Evolutionary conservation across 2,329 filamentous ascomycete genomes (phyloP).

Genomic region (Hypoxylon rubiginosum): DNA sequence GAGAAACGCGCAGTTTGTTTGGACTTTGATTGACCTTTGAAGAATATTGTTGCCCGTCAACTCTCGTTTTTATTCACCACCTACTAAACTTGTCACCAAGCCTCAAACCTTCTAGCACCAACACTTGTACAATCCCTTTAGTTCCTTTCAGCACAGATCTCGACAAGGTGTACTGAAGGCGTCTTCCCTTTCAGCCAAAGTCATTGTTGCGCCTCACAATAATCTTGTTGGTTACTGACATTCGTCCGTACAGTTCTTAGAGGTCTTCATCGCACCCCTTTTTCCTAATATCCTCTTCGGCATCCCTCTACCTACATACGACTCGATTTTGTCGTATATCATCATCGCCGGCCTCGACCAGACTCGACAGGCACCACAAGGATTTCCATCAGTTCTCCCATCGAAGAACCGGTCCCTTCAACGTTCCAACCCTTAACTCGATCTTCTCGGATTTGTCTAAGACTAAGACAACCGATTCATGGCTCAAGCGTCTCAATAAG

Average conservation of each 20-base stretch:
- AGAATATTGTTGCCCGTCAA: no score
- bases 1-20: background rate
- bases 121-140: background rate
- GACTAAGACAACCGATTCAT: constrained; percentile 48
- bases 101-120: background rate
- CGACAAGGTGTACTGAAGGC: constrained; percentile 8
- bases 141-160: background rate
- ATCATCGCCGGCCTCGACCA: constrained; percentile 6
- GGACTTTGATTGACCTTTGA: no score
- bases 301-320: constrained; percentile 26
- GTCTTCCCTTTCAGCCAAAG: background rate
- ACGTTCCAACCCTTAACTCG: background rate
- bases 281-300: constrained; percentile 31
- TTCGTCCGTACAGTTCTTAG: constrained; percentile 16
- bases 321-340: constrained; percentile 4
- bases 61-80: background rate
- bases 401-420: constrained; percentile 3
- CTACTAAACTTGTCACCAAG: background rate
- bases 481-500: constrained; percentile 56
- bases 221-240: constrained; percentile 25
- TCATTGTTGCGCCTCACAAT: constrained; percentile 25
- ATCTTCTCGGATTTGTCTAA: constrained; percentile 19
- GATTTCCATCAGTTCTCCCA: background rate
- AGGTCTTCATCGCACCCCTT: constrained; percentile 34
- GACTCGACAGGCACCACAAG: background rate